Evolutionary conservation across 2,329 filamentous ascomycete genomes (phyloP), one percentile per base, ranked within the genome.

Genomic region (Metarhizium robertsii): DNA sequence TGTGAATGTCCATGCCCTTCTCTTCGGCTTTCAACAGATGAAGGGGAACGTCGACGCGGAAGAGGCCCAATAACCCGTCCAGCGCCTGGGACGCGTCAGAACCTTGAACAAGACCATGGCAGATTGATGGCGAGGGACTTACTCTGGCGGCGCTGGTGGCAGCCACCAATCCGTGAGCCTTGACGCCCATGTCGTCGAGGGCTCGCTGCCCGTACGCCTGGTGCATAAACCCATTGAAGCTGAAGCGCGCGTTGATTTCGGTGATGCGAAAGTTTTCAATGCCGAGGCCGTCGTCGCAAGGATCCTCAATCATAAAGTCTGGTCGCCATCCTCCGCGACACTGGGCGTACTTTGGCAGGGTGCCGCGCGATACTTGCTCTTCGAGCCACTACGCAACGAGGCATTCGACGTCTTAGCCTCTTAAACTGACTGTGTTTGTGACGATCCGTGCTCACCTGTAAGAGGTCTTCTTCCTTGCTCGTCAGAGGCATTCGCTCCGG

Each of bases 171-270:
- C 55, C 57, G 32, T 45, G 50, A 6, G 48, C 10, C 6, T 40
- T 56, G 16, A 59, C 50, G 10, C 56, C 56, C 46, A 60, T 58
- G 11, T 50, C 48, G 13, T 66, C 60, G 1, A 71, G 55, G 6
- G 61, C 65, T 18, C 63, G 36, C 8, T 71, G 67, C 0, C 68
- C 69, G 36, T 68, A 66, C 0, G 61, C 58, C 16, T 59, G 55
- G 34, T 69, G 61, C 59, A 71, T 55, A 30, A 67, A 70, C 0
- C 69, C 70, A 47, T 74, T 75, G 55, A 73, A 73, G 11, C 64
- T 62, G 51, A 74, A 75, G 0, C 73, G 66, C 1, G 69, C 71
- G 50, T 75, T 75, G 34, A 75, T 73, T 20, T 75, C 73, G 2
- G 71, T 71, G 6, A 75, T 67, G 6, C 64, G 55, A 30, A 64